Evolutionary conservation across 1,284 basidiomycete genomes (phyloP), one percentile per base, ranked within the genome.

Genomic region (Leucoagaricus sp.): DNA sequence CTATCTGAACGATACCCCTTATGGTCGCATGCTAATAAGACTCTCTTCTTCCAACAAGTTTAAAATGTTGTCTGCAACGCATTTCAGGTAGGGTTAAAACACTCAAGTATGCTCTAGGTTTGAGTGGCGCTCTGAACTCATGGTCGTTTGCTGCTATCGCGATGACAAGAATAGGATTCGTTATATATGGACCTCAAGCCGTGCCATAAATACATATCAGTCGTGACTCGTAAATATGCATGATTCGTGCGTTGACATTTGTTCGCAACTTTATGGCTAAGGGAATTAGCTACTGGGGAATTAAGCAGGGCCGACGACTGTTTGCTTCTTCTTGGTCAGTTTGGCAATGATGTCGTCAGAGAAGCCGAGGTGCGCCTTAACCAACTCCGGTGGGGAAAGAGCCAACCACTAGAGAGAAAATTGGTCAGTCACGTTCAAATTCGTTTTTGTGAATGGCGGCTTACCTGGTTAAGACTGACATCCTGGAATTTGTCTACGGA

Each of bases 331-430:
- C 72, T 85, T 85, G 53, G 74, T 76, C n/a, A 86, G 70, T 45
- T 74, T 69, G 7, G 75, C 68, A 55, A 86, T 78, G 6, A 79
- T 80, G 17, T 76, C 81, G 63, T 84, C 77, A 49, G 75, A 75
- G 47, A 85, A 71, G 25, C 78, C 76, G 29, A 86, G 72, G 65
- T 86, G 84, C 1, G 81, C 83, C 66, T 87, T 82, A 36, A 86
- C 85, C 31, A 87, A 69, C 29, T 76, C 76, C 1, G 83, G 81
- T 8, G 85, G 85, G 2, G 82, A 85, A 57, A 87, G 71, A 1
- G 86, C 86, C 15, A 89, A 74, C 86, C 86, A 89, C 80, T 85
- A 62, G 17, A 45, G 38, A 23, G 8, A 10, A n/a, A 29, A 62
- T 40, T 64, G 55, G 45, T 49, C 58, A 13, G 31, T 23, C 17